These are phyloP conservation scores for Tardiomyces blankii DNA, from an alignment of 1,139 yeast species.

Conservation along the genomic window DNA sequence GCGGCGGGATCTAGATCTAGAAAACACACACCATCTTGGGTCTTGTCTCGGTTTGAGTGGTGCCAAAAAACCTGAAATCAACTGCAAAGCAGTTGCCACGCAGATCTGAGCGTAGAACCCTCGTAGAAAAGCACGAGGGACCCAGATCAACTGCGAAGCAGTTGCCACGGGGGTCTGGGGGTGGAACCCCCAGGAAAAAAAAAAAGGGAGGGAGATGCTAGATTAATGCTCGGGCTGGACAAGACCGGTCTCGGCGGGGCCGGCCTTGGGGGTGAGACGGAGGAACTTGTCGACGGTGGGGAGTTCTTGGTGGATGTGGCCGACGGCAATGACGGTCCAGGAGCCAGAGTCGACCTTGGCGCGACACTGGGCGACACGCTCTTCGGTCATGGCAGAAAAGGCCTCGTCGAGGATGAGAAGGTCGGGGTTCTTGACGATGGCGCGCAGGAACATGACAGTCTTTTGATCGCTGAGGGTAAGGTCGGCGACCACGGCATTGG, in stretches of 20 bases:
- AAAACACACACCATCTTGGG: too few relatives aligned
- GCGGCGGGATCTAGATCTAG: too few relatives aligned
- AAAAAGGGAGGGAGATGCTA: too few relatives aligned
- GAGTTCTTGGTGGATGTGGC: conserved; percentile 59
- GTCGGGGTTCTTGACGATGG: conserved; percentile 65
- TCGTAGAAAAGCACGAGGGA: too few relatives aligned
- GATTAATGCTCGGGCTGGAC: not conserved
- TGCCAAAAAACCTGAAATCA: too few relatives aligned
- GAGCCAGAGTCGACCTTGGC: conserved; percentile 47
- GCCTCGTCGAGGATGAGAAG: conserved; percentile 85
- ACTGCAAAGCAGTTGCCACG: too few relatives aligned
- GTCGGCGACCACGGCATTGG: conserved; percentile 36
- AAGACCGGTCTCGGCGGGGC: not conserved
- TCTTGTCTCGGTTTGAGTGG: too few relatives aligned
- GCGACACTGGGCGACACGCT: conserved; percentile 54
- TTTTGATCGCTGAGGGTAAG: conserved; percentile 70
- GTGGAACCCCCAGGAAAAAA: too few relatives aligned
- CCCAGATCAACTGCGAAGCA: too few relatives aligned
- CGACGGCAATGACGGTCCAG: conserved; percentile 66
- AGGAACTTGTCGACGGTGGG: conserved; percentile 45
- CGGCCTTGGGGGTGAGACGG: conserved; percentile 20
- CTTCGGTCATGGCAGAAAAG: conserved; percentile 78
- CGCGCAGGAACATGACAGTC: conserved; percentile 60
- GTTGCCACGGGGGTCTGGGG: too few relatives aligned
- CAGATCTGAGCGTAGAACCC: too few relatives aligned